These are phyloP conservation scores for Cladochytrium replicatum DNA, from an alignment of 192 early-diverging fungal species.

Conservation along the genomic window DNA sequence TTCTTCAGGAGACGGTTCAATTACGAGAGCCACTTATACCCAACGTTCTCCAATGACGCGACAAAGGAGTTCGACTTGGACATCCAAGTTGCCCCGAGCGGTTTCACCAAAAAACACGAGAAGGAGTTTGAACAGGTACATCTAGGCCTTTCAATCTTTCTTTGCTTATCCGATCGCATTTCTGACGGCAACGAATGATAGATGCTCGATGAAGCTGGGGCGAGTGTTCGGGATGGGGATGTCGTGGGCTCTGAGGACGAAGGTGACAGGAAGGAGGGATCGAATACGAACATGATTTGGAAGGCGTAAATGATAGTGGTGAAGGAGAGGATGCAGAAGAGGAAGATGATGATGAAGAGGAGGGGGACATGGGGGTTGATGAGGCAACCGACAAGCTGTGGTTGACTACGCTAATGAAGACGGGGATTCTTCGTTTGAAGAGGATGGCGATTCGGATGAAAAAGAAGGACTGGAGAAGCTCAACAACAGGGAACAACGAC, in stretches of 20 bases:
- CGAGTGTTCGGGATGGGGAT: not conserved
- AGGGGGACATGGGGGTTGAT: constrained; percentile 4
- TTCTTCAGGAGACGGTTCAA: constrained; percentile 86
- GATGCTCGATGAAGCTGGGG: not conserved
- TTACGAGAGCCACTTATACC: constrained; percentile 87
- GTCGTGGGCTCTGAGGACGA: not conserved
- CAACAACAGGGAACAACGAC: not conserved
- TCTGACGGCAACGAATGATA: not conserved
- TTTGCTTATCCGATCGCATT: too few relatives aligned
- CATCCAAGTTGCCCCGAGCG: constrained; percentile 92
- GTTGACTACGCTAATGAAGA: constrained; percentile 8
- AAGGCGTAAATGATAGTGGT: constrained; percentile 7
- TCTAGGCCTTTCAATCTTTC: not conserved
- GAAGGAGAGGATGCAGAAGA: constrained; percentile 27
- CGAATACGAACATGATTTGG: constrained; percentile 16
- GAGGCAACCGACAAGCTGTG: constrained; percentile 3
- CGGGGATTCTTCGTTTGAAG: constrained; percentile 26
- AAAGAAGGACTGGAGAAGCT: constrained; percentile 8
- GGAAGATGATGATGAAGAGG: constrained; percentile 18
- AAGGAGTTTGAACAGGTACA: constrained; percentile 68
- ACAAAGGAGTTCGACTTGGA: constrained; percentile 85
- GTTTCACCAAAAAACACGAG: constrained; percentile 88
- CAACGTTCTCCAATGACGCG: constrained; percentile 72
- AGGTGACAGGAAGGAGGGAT: constrained; percentile 8
- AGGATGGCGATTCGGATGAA: constrained; percentile 9